Evolutionary conservation across 2,329 filamentous ascomycete species (phyloP).

Genomic region (Stachybotrys chartarum): DNA sequence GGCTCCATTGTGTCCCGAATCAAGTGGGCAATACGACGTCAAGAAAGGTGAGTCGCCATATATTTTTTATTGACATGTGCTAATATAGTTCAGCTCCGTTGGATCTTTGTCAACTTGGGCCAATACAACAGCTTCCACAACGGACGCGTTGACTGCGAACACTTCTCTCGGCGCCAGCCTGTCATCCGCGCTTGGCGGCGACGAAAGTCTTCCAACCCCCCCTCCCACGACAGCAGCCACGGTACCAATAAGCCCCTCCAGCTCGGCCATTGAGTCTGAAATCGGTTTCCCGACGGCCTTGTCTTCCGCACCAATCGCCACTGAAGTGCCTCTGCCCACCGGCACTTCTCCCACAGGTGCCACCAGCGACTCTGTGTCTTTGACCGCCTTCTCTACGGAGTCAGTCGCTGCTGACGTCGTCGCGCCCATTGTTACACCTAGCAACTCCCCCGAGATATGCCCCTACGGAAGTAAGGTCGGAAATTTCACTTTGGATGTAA

Average conservation of each 20-base stretch:
- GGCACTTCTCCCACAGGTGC: no score
- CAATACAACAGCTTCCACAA: slow-evolving; percentile 19
- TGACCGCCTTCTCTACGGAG: not conserved
- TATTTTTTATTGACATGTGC: not conserved
- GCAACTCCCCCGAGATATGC: slow-evolving; percentile 9
- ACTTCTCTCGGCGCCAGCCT: slow-evolving; percentile 13
- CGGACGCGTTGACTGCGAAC: slow-evolving; percentile 9
- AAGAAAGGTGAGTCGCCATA: slow-evolving; percentile 16
- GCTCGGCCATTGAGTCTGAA: no score
- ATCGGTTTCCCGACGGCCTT: no score
- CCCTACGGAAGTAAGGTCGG: slow-evolving; percentile 23
- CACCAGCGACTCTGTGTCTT: not conserved
- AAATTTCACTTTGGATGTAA: slow-evolving; percentile 29
- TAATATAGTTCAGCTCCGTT: slow-evolving; percentile 8
- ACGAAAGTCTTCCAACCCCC: slow-evolving; percentile 4
- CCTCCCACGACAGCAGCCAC: slow-evolving; percentile 4
- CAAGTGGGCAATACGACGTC: slow-evolving; percentile 8
- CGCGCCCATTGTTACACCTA: slow-evolving; percentile 6
- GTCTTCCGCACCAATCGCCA: no score
- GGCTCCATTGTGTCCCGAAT: slow-evolving; percentile 8
- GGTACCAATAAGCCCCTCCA: no score
- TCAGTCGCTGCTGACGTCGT: slow-evolving; percentile 5
- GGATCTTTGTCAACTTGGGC: slow-evolving; percentile 13
- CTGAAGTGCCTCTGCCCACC: no score
- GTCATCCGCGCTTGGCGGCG: slow-evolving; percentile 18